A percentile compares a stretch with the other conserved stretches of the same genome.
Conservation (phyloP, 768 basidiomycete genomes). For the Ramaria sp. region DNA sequence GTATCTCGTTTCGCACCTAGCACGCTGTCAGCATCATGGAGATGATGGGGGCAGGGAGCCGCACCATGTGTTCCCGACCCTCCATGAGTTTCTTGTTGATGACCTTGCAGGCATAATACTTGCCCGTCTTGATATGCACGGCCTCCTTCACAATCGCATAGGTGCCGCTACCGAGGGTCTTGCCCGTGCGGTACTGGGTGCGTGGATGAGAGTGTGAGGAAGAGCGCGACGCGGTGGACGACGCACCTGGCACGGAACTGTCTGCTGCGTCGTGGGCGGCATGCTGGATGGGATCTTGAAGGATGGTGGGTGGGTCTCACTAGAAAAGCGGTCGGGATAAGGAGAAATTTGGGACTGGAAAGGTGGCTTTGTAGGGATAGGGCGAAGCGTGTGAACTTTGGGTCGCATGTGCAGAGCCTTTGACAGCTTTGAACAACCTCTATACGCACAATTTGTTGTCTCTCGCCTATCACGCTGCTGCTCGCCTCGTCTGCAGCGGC, state of each 20-base stretch:
- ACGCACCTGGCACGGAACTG: slow-evolving; percentile 12
- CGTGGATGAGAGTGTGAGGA: neutral
- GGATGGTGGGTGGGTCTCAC: neutral
- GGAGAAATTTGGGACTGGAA: neutral
- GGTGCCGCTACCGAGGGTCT: slow-evolving; percentile 82
- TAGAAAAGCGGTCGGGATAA: neutral
- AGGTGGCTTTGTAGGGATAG: neutral
- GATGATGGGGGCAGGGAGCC: slow-evolving; percentile 15
- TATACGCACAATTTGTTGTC: neutral
- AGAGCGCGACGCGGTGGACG: neutral
- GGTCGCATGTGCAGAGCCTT: neutral
- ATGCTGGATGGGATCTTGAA: neutral
- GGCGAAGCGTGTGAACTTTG: neutral
- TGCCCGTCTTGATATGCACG: slow-evolving; percentile 81
- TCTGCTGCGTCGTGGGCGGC: slow-evolving; percentile 8
- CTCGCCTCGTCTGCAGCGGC: neutral
- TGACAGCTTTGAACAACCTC: neutral
- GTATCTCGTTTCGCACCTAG: slow-evolving; percentile 94
- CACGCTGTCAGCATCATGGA: neutral
- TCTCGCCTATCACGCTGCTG: neutral
- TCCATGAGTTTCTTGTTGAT: slow-evolving; percentile 99
- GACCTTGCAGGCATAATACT: slow-evolving; percentile 98
- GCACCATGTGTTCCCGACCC: slow-evolving; percentile 93
- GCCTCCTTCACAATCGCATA: slow-evolving; percentile 96
- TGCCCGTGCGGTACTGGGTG: slow-evolving; percentile 75